Base-by-base conservation (phyloP, 1,284 basidiomycete species). In the Cryptococcus jaspeensis region DNA sequence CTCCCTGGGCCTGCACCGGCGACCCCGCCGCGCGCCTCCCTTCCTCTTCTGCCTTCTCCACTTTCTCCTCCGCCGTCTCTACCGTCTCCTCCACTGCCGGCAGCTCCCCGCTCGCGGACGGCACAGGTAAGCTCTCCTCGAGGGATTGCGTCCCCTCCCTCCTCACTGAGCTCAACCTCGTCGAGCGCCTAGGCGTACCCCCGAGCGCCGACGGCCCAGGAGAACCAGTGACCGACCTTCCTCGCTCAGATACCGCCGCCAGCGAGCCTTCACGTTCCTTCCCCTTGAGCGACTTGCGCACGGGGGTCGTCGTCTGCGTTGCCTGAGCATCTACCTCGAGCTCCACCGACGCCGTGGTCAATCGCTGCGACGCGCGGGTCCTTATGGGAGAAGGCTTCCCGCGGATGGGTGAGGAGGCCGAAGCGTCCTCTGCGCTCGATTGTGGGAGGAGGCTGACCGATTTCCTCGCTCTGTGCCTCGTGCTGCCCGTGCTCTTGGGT, bases 191-290 rank as follows among this genome's bases (percentile, higher is more conserved):
- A 18, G 45, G 45, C 23, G 45, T 36, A 13, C 46, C 28, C 28
- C 5, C 28, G 5, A 4, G 40, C 3, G 54, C 32, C 5, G 32
- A 20, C 12, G 52, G 55, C 20, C 52, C 55, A 38, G 59, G 59
- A 18, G 55, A 57, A 7, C 35, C 52, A 18, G 55, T 55, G 9
- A 38, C 39, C 5, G 57, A 55, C 22, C 37, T 35, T 9, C 48
- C 11, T 40, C 48, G 52, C 20, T 50, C 45, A 5, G 41, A 20
- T 22, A 52, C 54, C 7, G 54, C 55, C 6, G 44, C 35, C 9
- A 51, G 43, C 3, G 58, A 60, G 16, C 53, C 52, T 35, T 56
- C 54, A 7, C 57, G 43, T 15, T 28, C 50, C 38, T 55, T 51
- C 5, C 53, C 57, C 42, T 55, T 59, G 9, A 5, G 28, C 28